Conservation (phyloP, 768 basidiomycete species). For the Chalciporus sphaerocephalus region DNA sequence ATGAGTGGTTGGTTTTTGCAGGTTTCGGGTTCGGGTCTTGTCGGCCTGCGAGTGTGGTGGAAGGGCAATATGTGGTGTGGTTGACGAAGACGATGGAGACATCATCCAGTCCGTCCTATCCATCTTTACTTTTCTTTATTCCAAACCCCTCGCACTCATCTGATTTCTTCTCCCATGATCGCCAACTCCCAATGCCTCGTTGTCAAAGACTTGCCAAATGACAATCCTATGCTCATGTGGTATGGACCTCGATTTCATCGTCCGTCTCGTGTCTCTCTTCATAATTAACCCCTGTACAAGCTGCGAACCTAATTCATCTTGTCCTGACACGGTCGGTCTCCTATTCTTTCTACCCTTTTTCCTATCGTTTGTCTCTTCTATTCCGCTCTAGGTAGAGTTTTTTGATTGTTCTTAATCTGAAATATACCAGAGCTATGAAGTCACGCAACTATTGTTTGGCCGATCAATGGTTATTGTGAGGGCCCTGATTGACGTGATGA, state of each 20-base stretch:
- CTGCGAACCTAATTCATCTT: constrained; percentile 11
- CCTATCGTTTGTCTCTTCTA: not conserved
- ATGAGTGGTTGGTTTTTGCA: constrained; percentile 30
- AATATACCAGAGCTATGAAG: not conserved
- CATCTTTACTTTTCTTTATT: constrained; percentile 27
- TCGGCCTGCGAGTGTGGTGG: not conserved
- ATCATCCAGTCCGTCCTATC: constrained; percentile 35
- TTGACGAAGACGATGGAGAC: constrained; percentile 28
- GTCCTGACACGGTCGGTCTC: constrained; percentile 34
- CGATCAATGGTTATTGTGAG: too few species aligned
- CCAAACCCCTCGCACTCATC: constrained; percentile 26
- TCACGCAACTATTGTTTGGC: too few species aligned
- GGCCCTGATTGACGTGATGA: too few species aligned
- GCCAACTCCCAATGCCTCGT: constrained; percentile 11
- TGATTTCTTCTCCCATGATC: constrained; percentile 13
- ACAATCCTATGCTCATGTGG: constrained; percentile 23
- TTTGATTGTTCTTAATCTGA: not conserved
- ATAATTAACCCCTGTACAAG: constrained; percentile 22
- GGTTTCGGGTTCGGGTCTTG: constrained; percentile 23
- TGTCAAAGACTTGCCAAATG: constrained; percentile 8
- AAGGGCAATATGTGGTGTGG: not conserved
- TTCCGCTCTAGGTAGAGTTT: not conserved
- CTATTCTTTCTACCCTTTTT: not conserved
- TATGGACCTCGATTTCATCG: constrained; percentile 19
- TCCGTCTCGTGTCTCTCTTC: constrained; percentile 18